Base-by-base conservation (phyloP, 2,329 filamentous ascomycete genomes). In the Cryphonectria japonica region DNA sequence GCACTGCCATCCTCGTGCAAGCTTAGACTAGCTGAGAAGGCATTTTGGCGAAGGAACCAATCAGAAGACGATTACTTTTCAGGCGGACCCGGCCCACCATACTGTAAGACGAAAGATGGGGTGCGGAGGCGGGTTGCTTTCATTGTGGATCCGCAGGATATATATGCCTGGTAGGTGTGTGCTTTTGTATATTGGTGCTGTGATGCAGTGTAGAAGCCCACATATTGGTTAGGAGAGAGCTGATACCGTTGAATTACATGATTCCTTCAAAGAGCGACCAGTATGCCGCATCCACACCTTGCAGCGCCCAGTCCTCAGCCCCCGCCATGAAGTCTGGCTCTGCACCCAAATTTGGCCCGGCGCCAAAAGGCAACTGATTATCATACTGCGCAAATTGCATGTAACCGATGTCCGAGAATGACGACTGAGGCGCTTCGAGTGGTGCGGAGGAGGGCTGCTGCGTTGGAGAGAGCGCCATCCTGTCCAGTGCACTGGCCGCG, bases 241-340 rank as follows among this genome's bases (percentile, higher is more conserved):
- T n/a, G 13, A 32, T n/a, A 22, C 9, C 11, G n/a, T 46, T 54
- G 34, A 4, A 59, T 66, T 37, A 71, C 67, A 63, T 50, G 6
- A 64, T 29, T 22, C 67, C 71, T 62, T 75, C 73, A 16, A 75
- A 71, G 43, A 76, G 70, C 61, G 70, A 69, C 75, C 75, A 76
- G 66, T 73, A 76, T 1, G 73, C 70, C 37, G 75, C 67, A 69
- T 76, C 75, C 1, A 76, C 73, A 3, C 75, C 75, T 46, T 73
- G 72, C 16, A 75, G 70, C 43, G 74, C 71, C 75, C 75, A 76
- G 13, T 74, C 74, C 11, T 73, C 72, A 2, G 68, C 73, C 16
- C 74, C 75, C 1, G 74, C 74, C 16, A 73, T 76, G 62, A 78
- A 61, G 57, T 76, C 75, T 0, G 76, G 75, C 14, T 64, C 43